Percentiles rank a stretch among this genome's conserved stretches.
Conservation (phyloP, 495 filamentous ascomycete species). For the Thermothielavioides terrestris region DNA sequence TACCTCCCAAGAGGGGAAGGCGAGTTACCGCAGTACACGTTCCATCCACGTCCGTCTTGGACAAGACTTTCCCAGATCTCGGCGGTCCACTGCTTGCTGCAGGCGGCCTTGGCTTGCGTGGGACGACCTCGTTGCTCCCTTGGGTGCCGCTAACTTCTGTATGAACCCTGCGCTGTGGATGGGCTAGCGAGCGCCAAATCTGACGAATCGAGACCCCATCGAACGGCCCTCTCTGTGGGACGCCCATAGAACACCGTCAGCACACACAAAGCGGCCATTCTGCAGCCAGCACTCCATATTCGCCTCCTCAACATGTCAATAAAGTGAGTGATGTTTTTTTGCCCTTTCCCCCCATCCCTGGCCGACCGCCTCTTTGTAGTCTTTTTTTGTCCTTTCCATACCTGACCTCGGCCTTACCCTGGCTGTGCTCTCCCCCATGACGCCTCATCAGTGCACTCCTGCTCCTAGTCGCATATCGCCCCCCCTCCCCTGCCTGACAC, state of each 20-base stretch:
- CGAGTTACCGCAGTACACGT: neutral
- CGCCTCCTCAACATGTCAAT: constrained; percentile 53
- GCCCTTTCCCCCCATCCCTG: constrained; percentile 13
- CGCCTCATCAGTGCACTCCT: constrained; percentile 12
- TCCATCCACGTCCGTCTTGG: no score
- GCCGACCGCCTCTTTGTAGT: constrained; percentile 15
- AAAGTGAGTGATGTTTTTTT: constrained; percentile 51
- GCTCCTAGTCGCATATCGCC: constrained; percentile 3
- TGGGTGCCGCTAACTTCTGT: constrained; percentile 18
- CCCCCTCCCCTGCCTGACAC: constrained; percentile 17
- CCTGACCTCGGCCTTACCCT: no score
- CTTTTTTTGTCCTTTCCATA: constrained; percentile 5
- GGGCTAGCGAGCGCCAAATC: constrained; percentile 13
- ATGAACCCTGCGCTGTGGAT: constrained; percentile 21
- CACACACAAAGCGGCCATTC: constrained; percentile 20
- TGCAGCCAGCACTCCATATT: constrained; percentile 32
- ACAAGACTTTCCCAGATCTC: constrained; percentile 28
- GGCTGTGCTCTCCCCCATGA: constrained; percentile 12
- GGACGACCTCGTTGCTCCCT: constrained; percentile 3
- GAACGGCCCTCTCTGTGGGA: constrained; percentile 22
- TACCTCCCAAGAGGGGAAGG: constrained; percentile 1
- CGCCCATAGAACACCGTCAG: constrained; percentile 20
- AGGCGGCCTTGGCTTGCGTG: constrained; percentile 4
- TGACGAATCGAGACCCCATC: constrained; percentile 30
- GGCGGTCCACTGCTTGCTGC: constrained; percentile 9